Conservation (phyloP, 352 stramenopile genomes). For the Phytopythium mirpurense region DNA sequence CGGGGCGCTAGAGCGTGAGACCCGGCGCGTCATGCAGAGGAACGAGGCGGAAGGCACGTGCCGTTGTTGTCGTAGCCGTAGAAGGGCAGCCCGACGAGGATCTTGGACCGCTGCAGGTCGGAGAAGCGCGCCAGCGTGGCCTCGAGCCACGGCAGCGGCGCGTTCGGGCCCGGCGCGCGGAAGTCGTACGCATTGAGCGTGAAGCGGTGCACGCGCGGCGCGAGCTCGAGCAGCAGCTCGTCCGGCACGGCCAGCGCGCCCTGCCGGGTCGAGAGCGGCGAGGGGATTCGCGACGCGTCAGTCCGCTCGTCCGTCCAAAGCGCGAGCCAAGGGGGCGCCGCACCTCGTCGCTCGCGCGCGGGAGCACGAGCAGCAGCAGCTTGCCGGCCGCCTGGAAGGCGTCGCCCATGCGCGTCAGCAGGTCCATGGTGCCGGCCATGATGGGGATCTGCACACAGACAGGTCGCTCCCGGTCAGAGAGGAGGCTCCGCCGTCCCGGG, state of each 20-base stretch:
- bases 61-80: slow-evolving; percentile 79
- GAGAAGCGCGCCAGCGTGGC: slow-evolving; percentile 47
- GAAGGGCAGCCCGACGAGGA: slow-evolving; percentile 73
- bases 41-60: too few species aligned
- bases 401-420: slow-evolving; percentile 50
- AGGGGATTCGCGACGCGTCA: too few species aligned
- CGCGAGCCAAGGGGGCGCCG: neutral
- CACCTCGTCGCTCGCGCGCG: slow-evolving; percentile 49
- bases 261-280: slow-evolving; percentile 13
- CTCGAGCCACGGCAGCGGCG: slow-evolving; percentile 61
- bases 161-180: slow-evolving; percentile 53
- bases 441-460: slow-evolving; percentile 38
- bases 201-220: slow-evolving; percentile 67
- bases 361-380: slow-evolving; percentile 62
- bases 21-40: too few species aligned
- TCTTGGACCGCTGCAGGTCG: slow-evolving; percentile 36
- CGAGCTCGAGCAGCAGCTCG: slow-evolving; percentile 48
- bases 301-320: neutral
- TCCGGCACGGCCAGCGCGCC: slow-evolving; percentile 45
- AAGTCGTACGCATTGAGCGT: slow-evolving; percentile 84
- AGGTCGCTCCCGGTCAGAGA: too few species aligned
- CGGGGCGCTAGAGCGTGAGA: neutral
- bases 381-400: slow-evolving; percentile 42
- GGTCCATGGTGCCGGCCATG: slow-evolving; percentile 44
- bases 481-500: too few species aligned